Conservation (phyloP, 176 grass and related monocot species). For the Bothriochloa decipiens region DNA sequence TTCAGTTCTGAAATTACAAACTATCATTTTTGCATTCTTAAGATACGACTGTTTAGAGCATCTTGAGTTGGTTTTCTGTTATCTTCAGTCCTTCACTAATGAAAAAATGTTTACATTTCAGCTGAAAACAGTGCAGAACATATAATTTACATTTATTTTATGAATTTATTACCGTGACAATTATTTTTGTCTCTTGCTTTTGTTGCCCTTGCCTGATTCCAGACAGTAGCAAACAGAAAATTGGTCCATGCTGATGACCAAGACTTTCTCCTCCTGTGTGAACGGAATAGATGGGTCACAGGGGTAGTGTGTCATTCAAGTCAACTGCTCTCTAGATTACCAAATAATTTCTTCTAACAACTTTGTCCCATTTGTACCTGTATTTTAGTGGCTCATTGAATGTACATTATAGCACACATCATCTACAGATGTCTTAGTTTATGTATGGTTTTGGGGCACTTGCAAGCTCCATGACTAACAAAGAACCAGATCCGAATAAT, state of each 20-base stretch:
- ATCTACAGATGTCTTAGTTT: constrained; percentile 1
- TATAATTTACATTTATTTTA: not conserved
- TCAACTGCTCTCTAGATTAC: constrained; percentile 31
- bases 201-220: constrained; percentile 18
- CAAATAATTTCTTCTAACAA: constrained; percentile 17
- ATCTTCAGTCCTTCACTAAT: not conserved
- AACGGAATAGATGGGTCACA: constrained; percentile 34
- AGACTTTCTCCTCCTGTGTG: constrained; percentile 36
- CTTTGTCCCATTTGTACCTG: constrained; percentile 13
- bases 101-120: not conserved
- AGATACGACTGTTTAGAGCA: not conserved
- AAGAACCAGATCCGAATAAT: not conserved
- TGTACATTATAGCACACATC: constrained; percentile 17
- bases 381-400: constrained; percentile 32
- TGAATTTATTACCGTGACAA: not conserved
- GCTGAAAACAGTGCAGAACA: not conserved
- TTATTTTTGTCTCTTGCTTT: not conserved
- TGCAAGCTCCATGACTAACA: not conserved
- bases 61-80: not conserved
- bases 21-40: not conserved
- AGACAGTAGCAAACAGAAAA: constrained; percentile 39
- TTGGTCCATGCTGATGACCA: not conserved
- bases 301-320: constrained; percentile 32
- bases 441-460: not conserved
- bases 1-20: not conserved